phyloP scores from a whole-genome alignment of 164 flowering plant species.

The Magnolia changhungtana region DNA sequence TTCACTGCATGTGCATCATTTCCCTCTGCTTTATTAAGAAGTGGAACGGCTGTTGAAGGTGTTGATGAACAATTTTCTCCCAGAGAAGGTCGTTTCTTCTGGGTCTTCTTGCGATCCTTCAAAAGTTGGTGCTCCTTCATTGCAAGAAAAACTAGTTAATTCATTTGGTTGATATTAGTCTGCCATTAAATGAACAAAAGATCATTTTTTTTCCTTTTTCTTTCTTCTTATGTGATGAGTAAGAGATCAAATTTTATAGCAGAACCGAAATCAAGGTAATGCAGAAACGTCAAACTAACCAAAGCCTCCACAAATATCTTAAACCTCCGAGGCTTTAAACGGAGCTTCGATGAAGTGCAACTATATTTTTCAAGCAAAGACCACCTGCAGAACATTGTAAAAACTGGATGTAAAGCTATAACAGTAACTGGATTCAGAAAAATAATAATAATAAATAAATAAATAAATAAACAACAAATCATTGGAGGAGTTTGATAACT shows the following conservation, averaged over 20 bases:
- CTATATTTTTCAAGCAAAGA: slow-evolving; percentile 93
- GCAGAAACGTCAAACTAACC: slow-evolving; percentile 50
- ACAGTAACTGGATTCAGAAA: not conserved
- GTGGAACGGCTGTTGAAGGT: slow-evolving; percentile 31
- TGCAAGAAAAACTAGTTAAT: slow-evolving; percentile 19
- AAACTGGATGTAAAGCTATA: not conserved
- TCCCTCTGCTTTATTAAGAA: slow-evolving; percentile 47
- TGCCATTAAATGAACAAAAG: not conserved
- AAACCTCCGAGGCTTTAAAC: slow-evolving; percentile 90
- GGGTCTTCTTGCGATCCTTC: slow-evolving; percentile 81
- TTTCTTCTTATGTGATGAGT: not conserved
- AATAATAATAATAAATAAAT: too few species aligned
- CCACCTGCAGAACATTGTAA: slow-evolving; percentile 59
- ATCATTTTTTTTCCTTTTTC: not conserved
- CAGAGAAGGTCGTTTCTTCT: slow-evolving; percentile 46
- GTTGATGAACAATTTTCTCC: slow-evolving; percentile 47
- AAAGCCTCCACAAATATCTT: slow-evolving; percentile 83
- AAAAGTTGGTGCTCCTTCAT: slow-evolving; percentile 92
- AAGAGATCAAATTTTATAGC: not conserved
- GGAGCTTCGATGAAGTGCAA: slow-evolving; percentile 93
- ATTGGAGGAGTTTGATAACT: not conserved
- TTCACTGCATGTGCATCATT: slow-evolving; percentile 51
- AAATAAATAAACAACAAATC: too few species aligned
- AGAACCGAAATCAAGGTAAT: not conserved
- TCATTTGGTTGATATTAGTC: slow-evolving; percentile 5